Conservation (phyloP, 495 filamentous ascomycete species). For the Talaromyces thailandensis region DNA sequence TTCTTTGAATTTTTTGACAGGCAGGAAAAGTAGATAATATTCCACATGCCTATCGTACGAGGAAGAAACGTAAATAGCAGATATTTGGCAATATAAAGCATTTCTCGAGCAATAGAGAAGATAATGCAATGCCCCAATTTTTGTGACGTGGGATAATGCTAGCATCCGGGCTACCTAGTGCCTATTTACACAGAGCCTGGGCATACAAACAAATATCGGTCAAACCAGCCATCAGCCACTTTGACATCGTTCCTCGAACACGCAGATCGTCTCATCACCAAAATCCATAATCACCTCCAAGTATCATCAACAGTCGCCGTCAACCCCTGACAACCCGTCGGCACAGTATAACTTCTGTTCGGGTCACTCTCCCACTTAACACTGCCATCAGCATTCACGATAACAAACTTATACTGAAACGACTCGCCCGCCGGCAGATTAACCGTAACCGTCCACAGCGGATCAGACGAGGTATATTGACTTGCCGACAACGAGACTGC, state of each 20-base stretch:
- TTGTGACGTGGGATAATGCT: background rate
- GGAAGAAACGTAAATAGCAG: background rate
- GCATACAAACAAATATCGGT: too few relatives aligned
- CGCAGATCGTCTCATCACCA: too few relatives aligned
- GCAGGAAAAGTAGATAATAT: background rate
- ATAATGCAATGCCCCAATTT: background rate
- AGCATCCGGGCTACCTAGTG: too few relatives aligned
- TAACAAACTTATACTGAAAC: conserved; percentile 61
- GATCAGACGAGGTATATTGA: conserved; percentile 42
- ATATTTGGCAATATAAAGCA: background rate
- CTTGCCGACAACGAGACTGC: conserved; percentile 41
- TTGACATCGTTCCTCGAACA: too few relatives aligned
- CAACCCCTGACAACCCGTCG: conserved; percentile 25
- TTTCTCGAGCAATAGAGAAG: background rate
- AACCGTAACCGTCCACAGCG: conserved; percentile 44
- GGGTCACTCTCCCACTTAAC: conserved; percentile 53
- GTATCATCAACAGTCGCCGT: conserved; percentile 17
- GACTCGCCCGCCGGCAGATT: conserved; percentile 35
- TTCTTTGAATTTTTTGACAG: background rate
- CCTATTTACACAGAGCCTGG: too few relatives aligned
- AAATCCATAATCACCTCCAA: conserved; percentile 16
- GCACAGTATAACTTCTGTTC: conserved; percentile 46
- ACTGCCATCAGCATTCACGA: conserved; percentile 37
- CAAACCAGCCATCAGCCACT: too few relatives aligned
- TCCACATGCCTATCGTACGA: background rate